Percentiles rank a stretch among this genome's conserved stretches.
Evolutionary conservation across 1,139 yeast species (phyloP).

Genomic region (Suhomyces maxii): DNA sequence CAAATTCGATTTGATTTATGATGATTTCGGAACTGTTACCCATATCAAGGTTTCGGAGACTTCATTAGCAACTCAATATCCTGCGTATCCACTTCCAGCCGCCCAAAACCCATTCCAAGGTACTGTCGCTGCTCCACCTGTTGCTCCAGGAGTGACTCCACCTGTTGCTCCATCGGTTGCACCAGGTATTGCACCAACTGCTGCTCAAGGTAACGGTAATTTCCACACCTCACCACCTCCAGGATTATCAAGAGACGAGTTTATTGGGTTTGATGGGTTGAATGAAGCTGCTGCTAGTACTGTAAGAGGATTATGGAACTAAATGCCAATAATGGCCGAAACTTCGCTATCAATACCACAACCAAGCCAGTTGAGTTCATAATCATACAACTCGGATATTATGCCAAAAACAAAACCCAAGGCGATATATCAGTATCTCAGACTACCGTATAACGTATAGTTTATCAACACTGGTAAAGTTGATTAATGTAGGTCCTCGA

Average conservation of each 20-base stretch:
- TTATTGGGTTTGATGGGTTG: conserved; percentile 3
- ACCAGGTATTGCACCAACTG: neutral
- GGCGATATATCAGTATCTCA: too few relatives aligned
- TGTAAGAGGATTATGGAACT: conserved; percentile 8
- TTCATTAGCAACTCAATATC: neutral
- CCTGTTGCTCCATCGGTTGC: neutral
- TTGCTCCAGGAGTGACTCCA: neutral
- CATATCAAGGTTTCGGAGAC: conserved; percentile 35
- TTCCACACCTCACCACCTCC: conserved; percentile 8
- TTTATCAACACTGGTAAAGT: too few relatives aligned
- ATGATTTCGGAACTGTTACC: conserved; percentile 48
- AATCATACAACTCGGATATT: too few relatives aligned
- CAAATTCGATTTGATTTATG: conserved; percentile 47
- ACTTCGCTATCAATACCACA: neutral
- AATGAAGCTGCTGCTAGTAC: neutral
- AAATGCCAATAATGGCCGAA: neutral
- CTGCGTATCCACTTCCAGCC: neutral
- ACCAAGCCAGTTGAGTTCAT: too few relatives aligned
- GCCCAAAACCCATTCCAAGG: neutral
- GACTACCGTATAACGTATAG: too few relatives aligned
- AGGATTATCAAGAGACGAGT: conserved; percentile 6
- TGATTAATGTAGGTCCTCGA: too few relatives aligned
- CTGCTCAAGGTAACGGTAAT: neutral
- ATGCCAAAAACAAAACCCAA: too few relatives aligned
- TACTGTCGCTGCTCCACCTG: too few relatives aligned